These are phyloP conservation scores for Amylostereum chailletii DNA, from an alignment of 1,284 basidiomycete genomes.

Conservation along the genomic window DNA sequence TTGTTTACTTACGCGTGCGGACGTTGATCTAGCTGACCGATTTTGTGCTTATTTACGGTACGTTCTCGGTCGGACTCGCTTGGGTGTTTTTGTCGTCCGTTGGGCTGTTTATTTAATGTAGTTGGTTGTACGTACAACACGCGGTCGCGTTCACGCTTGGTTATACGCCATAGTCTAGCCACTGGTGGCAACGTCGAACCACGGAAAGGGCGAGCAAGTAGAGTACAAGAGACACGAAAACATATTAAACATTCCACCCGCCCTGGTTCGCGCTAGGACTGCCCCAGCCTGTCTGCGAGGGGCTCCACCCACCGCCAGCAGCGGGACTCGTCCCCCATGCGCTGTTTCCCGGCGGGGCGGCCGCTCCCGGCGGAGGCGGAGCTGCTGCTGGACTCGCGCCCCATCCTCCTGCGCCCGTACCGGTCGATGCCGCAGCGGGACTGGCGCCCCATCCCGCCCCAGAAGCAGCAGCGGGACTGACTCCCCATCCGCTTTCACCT, in stretches of 20 bases:
- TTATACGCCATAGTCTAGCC: too few species aligned
- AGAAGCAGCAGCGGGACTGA: constrained; percentile 16
- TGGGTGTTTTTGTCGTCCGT: too few species aligned
- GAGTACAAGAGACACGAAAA: background rate
- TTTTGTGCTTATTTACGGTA: too few species aligned
- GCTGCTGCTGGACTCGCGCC: background rate
- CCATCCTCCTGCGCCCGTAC: background rate
- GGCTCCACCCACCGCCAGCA: background rate
- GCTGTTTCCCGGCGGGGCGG: background rate
- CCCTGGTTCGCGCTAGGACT: background rate
- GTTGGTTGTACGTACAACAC: too few species aligned
- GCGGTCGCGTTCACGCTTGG: too few species aligned
- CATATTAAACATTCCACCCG: background rate
- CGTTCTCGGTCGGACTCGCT: too few species aligned
- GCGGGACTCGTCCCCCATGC: background rate
- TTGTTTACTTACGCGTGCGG: too few species aligned
- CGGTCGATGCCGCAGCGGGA: background rate
- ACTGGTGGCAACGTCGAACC: too few species aligned
- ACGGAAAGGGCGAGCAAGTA: background rate
- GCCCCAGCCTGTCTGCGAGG: background rate
- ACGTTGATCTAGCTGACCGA: too few species aligned
- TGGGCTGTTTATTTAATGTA: too few species aligned
- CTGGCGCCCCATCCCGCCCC: constrained; percentile 15
- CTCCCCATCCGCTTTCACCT: constrained; percentile 14
- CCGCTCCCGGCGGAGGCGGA: background rate